Evolutionary conservation across 225 moss, liverwort and hornwort genomes (phyloP).

Genomic region (Pseudoscleropodium purum): DNA sequence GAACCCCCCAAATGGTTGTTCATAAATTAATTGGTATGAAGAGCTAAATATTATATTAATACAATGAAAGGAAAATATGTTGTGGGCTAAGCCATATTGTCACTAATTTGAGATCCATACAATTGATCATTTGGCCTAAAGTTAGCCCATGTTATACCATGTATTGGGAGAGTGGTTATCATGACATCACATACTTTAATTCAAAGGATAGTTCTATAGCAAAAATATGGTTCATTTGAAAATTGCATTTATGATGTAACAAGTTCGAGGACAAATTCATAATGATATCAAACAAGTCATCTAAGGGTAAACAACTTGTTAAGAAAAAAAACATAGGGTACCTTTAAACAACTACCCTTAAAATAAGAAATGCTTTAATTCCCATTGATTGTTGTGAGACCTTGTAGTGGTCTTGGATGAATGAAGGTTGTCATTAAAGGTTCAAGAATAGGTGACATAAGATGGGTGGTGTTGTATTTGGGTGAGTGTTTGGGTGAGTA

Average conservation of each 20-base stretch:
- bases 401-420: neutral
- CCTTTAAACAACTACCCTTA: neutral
- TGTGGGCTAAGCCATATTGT: neutral
- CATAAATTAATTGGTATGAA: too few species aligned
- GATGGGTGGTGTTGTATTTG: fast-evolving
- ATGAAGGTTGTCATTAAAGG: neutral
- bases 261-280: neutral
- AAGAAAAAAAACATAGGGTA: neutral
- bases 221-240: neutral
- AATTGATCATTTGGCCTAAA: neutral
- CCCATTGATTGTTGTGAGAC: neutral
- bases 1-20: fast-evolving
- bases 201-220: neutral
- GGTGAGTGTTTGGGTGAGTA: too few species aligned
- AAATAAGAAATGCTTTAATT: neutral
- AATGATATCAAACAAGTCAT: neutral
- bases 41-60: neutral
- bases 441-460: neutral
- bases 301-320: neutral
- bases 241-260: neutral
- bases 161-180: neutral
- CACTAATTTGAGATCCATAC: neutral
- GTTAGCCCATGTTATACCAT: neutral
- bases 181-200: neutral
- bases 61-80: neutral